These are phyloP conservation scores for Uromyces viciae-fabae DNA, from an alignment of 1,284 basidiomycete species.

Conservation along the genomic window DNA sequence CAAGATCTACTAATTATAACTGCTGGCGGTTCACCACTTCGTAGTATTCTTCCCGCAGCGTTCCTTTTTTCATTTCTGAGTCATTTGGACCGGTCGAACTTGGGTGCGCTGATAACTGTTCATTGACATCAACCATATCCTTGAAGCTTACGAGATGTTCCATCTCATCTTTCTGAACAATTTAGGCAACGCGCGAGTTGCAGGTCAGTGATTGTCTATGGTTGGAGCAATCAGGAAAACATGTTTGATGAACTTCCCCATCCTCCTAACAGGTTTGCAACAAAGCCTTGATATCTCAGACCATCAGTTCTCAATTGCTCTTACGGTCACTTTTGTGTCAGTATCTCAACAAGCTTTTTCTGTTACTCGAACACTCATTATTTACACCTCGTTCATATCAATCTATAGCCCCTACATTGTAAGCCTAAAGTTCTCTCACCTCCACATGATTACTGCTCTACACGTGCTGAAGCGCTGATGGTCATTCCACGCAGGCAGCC, in stretches of 20 bases:
- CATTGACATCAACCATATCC: not conserved
- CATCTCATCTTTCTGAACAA: not conserved
- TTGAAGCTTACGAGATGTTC: not conserved
- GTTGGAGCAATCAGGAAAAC: not conserved
- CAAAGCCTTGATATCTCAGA: slow-evolving; percentile 27
- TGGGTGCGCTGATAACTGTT: slow-evolving; percentile 9
- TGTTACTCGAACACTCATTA: not conserved
- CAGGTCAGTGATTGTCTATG: slow-evolving; percentile 13
- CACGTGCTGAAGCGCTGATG: not conserved
- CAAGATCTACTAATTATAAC: not conserved
- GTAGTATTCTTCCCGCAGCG: slow-evolving; percentile 25
- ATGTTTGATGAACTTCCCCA: not conserved
- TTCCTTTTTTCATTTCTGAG: slow-evolving; percentile 39
- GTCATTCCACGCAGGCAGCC: slow-evolving; percentile 14
- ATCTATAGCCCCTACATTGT: slow-evolving; percentile 34
- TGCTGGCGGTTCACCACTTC: not conserved
- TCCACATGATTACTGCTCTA: not conserved
- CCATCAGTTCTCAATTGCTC: slow-evolving; percentile 37
- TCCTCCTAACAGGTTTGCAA: slow-evolving; percentile 14
- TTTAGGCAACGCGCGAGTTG: slow-evolving; percentile 40
- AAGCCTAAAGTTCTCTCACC: not conserved
- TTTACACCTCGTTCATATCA: not conserved
- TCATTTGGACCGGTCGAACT: slow-evolving; percentile 40
- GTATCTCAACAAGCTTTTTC: not conserved
- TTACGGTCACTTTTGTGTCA: slow-evolving; percentile 36